phyloP scores from a whole-genome alignment of 106 monocot genomes.

The Narthecium ossifragum region DNA sequence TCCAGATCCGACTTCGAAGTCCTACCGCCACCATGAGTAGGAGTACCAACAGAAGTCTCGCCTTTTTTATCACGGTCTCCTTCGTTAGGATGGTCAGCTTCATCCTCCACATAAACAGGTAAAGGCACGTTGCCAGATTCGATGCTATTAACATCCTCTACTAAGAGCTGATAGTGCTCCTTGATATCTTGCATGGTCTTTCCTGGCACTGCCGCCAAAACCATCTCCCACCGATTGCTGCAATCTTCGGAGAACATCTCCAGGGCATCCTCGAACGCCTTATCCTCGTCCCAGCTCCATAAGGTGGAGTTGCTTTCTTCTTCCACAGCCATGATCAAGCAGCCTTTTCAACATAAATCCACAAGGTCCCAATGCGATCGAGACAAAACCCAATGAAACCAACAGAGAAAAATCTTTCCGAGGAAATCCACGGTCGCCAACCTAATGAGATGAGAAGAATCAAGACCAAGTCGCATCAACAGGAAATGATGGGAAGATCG shows the following conservation, averaged over 20 bases:
- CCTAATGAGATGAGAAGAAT: too few relatives aligned
- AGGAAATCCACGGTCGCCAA: too few relatives aligned
- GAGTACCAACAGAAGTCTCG: slow-evolving; percentile 14
- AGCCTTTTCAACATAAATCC: too few relatives aligned
- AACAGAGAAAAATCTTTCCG: too few relatives aligned
- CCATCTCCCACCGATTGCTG: slow-evolving; percentile 49
- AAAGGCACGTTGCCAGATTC: slow-evolving; percentile 68
- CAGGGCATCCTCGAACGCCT: slow-evolving; percentile 80
- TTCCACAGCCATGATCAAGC: slow-evolving; percentile 51
- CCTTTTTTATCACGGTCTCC: slow-evolving; percentile 26
- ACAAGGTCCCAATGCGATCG: too few relatives aligned
- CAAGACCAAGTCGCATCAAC: too few relatives aligned
- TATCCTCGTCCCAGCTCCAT: slow-evolving; percentile 88
- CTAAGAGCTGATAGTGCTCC: slow-evolving; percentile 61
- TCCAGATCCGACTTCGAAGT: slow-evolving; percentile 67
- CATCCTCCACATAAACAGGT: slow-evolving; percentile 43
- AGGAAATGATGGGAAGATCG: too few relatives aligned
- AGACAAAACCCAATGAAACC: too few relatives aligned
- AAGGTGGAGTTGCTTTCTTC: slow-evolving; percentile 38
- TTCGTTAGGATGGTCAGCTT: slow-evolving; percentile 13
- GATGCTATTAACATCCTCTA: slow-evolving; percentile 67
- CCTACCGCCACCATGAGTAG: slow-evolving; percentile 42
- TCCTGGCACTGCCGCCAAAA: slow-evolving; percentile 45
- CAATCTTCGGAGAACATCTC: slow-evolving; percentile 35
- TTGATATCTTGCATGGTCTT: slow-evolving; percentile 68